Conservation (phyloP, 805 yeast species). For the Candida arabinofermentans region DNA sequence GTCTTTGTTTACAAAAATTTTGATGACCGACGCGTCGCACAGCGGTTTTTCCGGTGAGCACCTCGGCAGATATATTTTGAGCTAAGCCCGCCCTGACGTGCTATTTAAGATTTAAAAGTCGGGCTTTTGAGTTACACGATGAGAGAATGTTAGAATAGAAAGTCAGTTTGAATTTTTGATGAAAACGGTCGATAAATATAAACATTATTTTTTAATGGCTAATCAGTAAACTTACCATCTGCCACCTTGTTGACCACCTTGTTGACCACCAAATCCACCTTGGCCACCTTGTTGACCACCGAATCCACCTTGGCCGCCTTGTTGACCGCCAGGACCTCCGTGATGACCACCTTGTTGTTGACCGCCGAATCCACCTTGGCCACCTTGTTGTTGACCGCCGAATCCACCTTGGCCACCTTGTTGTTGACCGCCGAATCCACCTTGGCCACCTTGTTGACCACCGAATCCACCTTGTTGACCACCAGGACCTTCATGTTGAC, state of each 20-base stretch:
- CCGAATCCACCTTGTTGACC: conserved; percentile 20
- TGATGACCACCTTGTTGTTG: conserved; percentile 5
- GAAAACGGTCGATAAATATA: too few species aligned
- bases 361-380: conserved; percentile 6
- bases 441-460: conserved; percentile 13
- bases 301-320: conserved; percentile 5
- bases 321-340: neutral
- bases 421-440: conserved; percentile 11
- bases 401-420: conserved; percentile 20
- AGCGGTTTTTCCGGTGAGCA: neutral
- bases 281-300: conserved; percentile 1
- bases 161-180: too few species aligned
- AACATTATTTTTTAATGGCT: too few species aligned
- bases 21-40: neutral
- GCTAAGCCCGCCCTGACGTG: too few species aligned
- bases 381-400: neutral
- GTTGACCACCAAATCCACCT: conserved; percentile 1
- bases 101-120: too few species aligned
- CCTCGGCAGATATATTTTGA: too few species aligned
- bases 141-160: too few species aligned
- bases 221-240: conserved; percentile 11
- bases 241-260: conserved; percentile 16
- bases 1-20: too few species aligned
- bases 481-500: conserved; percentile 13
- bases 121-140: too few species aligned